A percentile compares a stretch with the other conserved stretches of the same genome.
phyloP scores from a whole-genome alignment of 768 basidiomycete species.

The Lyophyllum decastes region DNA sequence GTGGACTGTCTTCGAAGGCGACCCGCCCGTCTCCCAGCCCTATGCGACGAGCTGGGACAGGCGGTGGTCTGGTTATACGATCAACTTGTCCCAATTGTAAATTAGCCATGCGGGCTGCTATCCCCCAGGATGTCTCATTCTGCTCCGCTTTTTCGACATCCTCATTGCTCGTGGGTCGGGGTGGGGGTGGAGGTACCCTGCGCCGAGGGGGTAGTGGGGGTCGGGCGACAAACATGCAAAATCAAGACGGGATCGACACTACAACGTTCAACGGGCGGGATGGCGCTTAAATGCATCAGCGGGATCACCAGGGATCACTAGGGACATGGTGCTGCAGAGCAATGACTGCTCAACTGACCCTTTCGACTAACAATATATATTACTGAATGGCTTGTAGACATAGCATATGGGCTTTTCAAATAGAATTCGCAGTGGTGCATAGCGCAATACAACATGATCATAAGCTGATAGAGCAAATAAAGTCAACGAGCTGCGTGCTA shows the following conservation, averaged over 20 bases:
- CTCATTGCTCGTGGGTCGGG: conserved; percentile 15
- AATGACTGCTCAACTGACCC: neutral
- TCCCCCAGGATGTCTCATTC: conserved; percentile 15
- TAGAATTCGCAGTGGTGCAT: neutral
- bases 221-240: conserved; percentile 12
- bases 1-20: neutral
- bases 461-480: conserved; percentile 11
- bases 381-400: neutral
- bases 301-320: neutral
- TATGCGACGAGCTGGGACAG: conserved; percentile 17
- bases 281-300: conserved; percentile 1
- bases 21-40: conserved; percentile 1
- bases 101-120: conserved; percentile 33
- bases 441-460: conserved; percentile 16
- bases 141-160: neutral
- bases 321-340: neutral
- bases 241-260: neutral
- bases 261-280: neutral
- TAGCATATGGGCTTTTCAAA: neutral
- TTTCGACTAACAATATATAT: neutral
- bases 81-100: conserved; percentile 27
- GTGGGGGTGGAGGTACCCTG: conserved; percentile 25
- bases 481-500: conserved; percentile 4
- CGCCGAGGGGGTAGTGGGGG: conserved; percentile 29
- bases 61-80: conserved; percentile 15